Evolutionary conservation across 352 stramenopile genomes (phyloP).

Genomic region (Paralagenidium karlingii): DNA sequence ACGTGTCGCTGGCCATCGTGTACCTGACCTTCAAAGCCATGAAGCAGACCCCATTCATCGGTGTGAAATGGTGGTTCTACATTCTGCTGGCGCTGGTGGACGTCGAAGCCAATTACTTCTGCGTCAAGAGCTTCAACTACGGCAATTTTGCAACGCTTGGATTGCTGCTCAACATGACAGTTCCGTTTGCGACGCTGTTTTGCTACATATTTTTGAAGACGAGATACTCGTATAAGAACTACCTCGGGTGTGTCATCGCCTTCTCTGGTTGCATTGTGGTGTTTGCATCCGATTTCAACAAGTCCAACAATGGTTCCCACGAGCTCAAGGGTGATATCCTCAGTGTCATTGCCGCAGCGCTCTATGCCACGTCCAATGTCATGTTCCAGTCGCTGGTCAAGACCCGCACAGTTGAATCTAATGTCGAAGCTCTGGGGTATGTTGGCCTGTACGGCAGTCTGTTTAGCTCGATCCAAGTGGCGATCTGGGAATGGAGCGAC

Average conservation of each 20-base stretch:
- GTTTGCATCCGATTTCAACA: constrained; percentile 41
- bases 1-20: constrained; percentile 29
- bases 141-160: constrained; percentile 54
- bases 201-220: constrained; percentile 58
- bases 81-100: constrained; percentile 35
- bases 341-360: constrained; percentile 35
- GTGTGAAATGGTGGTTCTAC: constrained; percentile 48
- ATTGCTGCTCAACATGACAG: constrained; percentile 52
- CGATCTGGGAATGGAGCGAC: constrained; percentile 22
- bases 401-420: constrained; percentile 31
- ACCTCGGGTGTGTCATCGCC: constrained; percentile 25
- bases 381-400: constrained; percentile 65
- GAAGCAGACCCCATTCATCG: constrained; percentile 16
- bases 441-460: constrained; percentile 37
- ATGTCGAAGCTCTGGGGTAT: constrained; percentile 41
- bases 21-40: constrained; percentile 27
- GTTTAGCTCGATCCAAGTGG: constrained; percentile 37
- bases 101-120: constrained; percentile 63
- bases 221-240: constrained; percentile 39
- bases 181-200: constrained; percentile 54
- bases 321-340: constrained; percentile 45
- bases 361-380: constrained; percentile 56
- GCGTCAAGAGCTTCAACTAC: constrained; percentile 59
- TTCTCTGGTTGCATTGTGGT: constrained; percentile 34
- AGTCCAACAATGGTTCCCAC: constrained; percentile 17